Conservation (phyloP, 2,329 filamentous ascomycete species). For the Phialophora macrospora region DNA sequence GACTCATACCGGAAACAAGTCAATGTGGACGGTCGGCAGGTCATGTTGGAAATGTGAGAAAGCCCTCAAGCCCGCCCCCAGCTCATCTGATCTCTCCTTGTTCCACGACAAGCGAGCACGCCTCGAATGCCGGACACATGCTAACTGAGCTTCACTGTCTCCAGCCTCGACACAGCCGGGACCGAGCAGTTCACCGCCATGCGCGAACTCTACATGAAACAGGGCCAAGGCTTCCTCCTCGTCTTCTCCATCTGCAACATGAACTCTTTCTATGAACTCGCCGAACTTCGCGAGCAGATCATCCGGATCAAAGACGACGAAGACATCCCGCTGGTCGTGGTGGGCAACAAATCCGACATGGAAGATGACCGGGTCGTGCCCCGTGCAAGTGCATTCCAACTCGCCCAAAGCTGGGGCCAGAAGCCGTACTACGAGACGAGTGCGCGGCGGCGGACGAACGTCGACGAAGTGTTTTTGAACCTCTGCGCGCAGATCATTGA, state of each 20-base stretch:
- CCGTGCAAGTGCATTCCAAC: constrained; percentile 76
- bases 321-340: constrained; percentile 83
- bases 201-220: constrained; percentile 89
- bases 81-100: constrained; percentile 65
- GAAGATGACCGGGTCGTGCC: constrained; percentile 82
- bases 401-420: constrained; percentile 84
- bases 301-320: constrained; percentile 89
- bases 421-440: constrained; percentile 92
- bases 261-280: constrained; percentile 80
- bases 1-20: constrained; percentile 88
- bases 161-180: constrained; percentile 82
- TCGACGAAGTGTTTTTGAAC: constrained; percentile 87
- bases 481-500: constrained; percentile 82
- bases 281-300: constrained; percentile 83
- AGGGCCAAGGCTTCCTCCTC: constrained; percentile 86
- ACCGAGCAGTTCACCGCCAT: constrained; percentile 78
- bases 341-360: constrained; percentile 89
- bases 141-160: background rate
- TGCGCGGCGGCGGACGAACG: constrained; percentile 80
- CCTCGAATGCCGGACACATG: background rate
- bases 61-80: constrained; percentile 74
- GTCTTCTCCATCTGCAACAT: constrained; percentile 90
- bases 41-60: constrained; percentile 83
- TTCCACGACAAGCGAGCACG: background rate
- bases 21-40: constrained; percentile 86